A percentile compares a stretch with the other conserved stretches of the same genome.
These are phyloP conservation scores for Auricularia sp. DNA, from an alignment of 768 basidiomycete genomes.

Conservation along the genomic window DNA sequence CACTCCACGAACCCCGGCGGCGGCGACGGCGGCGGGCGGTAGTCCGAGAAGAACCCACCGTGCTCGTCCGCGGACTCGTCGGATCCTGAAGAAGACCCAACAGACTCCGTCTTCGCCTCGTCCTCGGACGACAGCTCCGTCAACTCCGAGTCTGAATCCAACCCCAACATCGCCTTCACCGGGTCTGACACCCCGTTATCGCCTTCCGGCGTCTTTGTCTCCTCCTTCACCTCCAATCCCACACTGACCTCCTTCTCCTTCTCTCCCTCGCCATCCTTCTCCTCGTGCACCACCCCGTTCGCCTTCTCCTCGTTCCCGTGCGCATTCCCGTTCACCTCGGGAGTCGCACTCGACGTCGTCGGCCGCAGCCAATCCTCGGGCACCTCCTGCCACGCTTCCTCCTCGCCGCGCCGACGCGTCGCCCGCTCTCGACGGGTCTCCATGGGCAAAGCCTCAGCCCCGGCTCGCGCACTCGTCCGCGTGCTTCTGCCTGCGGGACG, in stretches of 20 bases:
- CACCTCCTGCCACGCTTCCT: conserved; percentile 66
- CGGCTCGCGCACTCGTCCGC: conserved; percentile 28
- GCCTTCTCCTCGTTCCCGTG: background rate
- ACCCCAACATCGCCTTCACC: background rate
- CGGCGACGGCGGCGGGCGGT: conserved; percentile 16
- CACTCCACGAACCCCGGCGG: conserved; percentile 66
- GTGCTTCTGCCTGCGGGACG: conserved; percentile 54
- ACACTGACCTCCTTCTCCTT: conserved; percentile 13
- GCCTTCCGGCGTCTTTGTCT: conserved; percentile 12
- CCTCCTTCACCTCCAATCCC: conserved; percentile 1
- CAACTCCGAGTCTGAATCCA: conserved; percentile 1
- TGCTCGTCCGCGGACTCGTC: conserved; percentile 12
- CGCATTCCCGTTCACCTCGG: background rate
- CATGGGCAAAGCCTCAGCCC: conserved; percentile 4
- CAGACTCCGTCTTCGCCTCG: conserved; percentile 25
- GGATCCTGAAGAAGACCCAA: background rate
- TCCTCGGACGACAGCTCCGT: conserved; percentile 24
- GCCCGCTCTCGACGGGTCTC: background rate
- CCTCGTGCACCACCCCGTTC: conserved; percentile 11
- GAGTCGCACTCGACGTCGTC: background rate
- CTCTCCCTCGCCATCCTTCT: conserved; percentile 9
- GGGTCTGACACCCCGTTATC: background rate
- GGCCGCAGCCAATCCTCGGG: conserved; percentile 62
- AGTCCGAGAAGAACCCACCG: conserved; percentile 10
- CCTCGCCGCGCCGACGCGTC: conserved; percentile 23